Percentiles rank a stretch among this genome's conserved stretches.
Evolutionary conservation across 768 basidiomycete species (phyloP).

Genomic region (Amanita molliuscula): DNA sequence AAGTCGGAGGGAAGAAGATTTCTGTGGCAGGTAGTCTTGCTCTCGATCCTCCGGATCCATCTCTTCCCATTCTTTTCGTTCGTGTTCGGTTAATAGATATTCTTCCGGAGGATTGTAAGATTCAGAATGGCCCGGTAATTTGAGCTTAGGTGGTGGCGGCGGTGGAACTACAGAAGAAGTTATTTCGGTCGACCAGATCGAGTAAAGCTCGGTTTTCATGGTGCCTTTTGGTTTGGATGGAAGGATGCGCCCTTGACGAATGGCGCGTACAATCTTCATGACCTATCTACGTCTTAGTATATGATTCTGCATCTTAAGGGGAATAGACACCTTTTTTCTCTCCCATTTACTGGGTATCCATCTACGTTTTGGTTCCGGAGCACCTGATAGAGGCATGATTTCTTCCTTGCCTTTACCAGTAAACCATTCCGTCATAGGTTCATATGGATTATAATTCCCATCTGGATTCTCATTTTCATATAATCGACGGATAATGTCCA

Average conservation of each 20-base stretch:
- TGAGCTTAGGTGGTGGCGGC: conserved; percentile 85
- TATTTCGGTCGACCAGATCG: conserved; percentile 81
- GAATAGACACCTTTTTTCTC: conserved; percentile 77
- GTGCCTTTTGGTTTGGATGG: conserved; percentile 80
- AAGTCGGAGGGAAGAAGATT: conserved; percentile 73
- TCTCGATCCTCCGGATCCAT: conserved; percentile 85
- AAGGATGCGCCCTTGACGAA: conserved; percentile 89
- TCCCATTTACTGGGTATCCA: conserved; percentile 99
- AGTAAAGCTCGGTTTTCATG: conserved; percentile 63
- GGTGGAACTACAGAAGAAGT: conserved; percentile 74
- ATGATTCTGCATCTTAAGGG: neutral
- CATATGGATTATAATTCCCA: conserved; percentile 82
- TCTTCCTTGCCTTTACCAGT: conserved; percentile 94
- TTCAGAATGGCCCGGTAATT: conserved; percentile 87
- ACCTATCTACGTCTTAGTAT: conserved; percentile 38
- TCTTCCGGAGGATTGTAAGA: conserved; percentile 99
- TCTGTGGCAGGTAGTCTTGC: conserved; percentile 80
- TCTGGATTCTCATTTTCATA: conserved; percentile 90
- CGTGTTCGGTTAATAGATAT: conserved; percentile 80
- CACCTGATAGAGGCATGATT: conserved; percentile 83
- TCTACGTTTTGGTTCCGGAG: conserved; percentile 91
- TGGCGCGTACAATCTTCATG: conserved; percentile 99
- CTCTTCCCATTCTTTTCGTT: conserved; percentile 74
- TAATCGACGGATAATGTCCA: conserved; percentile 91
- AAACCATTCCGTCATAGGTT: conserved; percentile 93